Evolutionary conservation across 1,284 basidiomycete species (phyloP).

Genomic region (Apiotrichum domesticum): DNA sequence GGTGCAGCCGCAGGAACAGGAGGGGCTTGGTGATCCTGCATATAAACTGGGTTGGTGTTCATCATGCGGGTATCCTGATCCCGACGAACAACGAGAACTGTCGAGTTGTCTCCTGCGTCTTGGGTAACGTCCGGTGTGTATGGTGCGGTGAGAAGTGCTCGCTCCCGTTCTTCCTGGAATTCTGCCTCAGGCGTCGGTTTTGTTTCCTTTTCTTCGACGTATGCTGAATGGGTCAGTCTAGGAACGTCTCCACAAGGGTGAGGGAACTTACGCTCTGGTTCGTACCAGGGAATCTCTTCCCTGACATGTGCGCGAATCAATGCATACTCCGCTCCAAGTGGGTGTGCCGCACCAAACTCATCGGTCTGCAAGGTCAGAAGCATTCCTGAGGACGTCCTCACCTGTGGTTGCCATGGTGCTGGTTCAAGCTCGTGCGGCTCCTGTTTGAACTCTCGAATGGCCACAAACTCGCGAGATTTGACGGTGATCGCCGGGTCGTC

Average conservation of each 20-base stretch:
- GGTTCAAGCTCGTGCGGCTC: slow-evolving; percentile 31
- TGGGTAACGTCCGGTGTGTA: slow-evolving; percentile 18
- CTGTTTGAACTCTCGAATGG: slow-evolving; percentile 25
- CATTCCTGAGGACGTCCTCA: no score
- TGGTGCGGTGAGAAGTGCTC: slow-evolving; percentile 22
- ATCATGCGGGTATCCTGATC: slow-evolving; percentile 8
- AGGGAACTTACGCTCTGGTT: slow-evolving; percentile 13
- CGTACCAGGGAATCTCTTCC: slow-evolving; percentile 34
- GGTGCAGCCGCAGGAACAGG: no score
- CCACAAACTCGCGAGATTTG: slow-evolving; percentile 19
- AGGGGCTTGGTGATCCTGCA: no score
- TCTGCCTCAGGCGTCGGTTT: slow-evolving; percentile 17
- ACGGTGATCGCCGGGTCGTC: slow-evolving; percentile 13
- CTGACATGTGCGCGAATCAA: slow-evolving; percentile 4
- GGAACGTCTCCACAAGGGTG: neutral
- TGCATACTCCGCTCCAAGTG: no score
- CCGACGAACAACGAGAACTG: slow-evolving; percentile 14
- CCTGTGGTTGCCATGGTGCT: slow-evolving; percentile 19
- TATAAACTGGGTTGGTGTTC: neutral
- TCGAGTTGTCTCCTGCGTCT: slow-evolving; percentile 19
- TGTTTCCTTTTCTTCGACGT: neutral
- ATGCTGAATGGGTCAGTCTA: neutral
- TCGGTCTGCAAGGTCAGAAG: no score
- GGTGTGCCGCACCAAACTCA: no score
- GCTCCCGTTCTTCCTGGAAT: slow-evolving; percentile 31